Base-by-base conservation (phyloP, 2,329 filamentous ascomycete species). In the Coniosporium tulheliwenetii region DNA sequence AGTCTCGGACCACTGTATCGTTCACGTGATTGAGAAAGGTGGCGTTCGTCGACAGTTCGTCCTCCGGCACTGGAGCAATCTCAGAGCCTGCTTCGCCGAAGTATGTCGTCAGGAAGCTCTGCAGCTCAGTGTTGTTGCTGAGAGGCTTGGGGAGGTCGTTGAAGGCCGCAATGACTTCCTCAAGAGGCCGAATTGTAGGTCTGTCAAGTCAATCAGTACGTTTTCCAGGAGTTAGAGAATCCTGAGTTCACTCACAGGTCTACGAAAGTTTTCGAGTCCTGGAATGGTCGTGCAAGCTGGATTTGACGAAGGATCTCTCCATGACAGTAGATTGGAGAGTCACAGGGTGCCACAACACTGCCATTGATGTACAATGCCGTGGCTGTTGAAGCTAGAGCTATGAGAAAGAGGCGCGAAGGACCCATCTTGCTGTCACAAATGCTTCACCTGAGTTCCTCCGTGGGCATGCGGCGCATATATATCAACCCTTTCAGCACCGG, bases 241-340 rank as follows among this genome's bases (percentile, higher is more conserved):
- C 50, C 33, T 47, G 39, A 12, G 26, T 29, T 5, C 5, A 39
- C 41, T 38, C 14, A 42, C 44, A 61, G 55, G 45, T 82, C 78
- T 36, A 81, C 78, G 52, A 80, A 81, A 1, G 76, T 80, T 65
- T 81, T 82, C 44, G 76, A 81, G 58, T 81, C 78, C 10, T 64
- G 58, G 47, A 81, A 81, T 0, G 77, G 77, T 16, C 62, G 63
- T 2, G 77, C 77, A 8, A 81, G 62, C 59, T 81, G 69, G 38
- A 82, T 70, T 45, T 74, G 65, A 44, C 68, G 64, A 2, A 82
- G 64, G 10, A 81, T 65, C 0, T 79, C 72, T 38, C 78, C 78
- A 46, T 76, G 67, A 52, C 78, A 82, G 58, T 81, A 82, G 14
- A 81, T 64, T 12, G 74, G 70, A 8, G 77, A 81, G 52, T 80